phyloP scores from a whole-genome alignment of 148 eudicot genomes.

The Chenopodium formosanum region DNA sequence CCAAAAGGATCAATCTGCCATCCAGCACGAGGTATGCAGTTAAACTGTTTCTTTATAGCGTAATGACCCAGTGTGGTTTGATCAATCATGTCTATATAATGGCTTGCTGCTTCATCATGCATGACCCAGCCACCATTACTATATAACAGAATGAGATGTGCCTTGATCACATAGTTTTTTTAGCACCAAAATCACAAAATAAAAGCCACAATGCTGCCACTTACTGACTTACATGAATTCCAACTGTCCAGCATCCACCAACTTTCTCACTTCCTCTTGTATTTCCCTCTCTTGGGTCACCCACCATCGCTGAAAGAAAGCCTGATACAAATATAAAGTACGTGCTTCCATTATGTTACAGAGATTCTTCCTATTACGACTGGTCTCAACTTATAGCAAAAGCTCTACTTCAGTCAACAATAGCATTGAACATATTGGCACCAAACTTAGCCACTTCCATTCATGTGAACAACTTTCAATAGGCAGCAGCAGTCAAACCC shows the following conservation, averaged over 20 bases:
- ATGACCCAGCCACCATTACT: constrained; percentile 97
- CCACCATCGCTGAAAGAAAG: constrained; percentile 92
- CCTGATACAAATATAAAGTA: constrained; percentile 39
- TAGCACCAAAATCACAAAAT: constrained; percentile 8
- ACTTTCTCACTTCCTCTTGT: constrained; percentile 55
- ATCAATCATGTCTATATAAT: constrained; percentile 92
- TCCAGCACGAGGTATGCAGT: constrained; percentile 83
- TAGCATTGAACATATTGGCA: not conserved
- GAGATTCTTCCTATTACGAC: not conserved
- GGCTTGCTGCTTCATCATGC: constrained; percentile 88
- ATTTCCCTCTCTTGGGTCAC: constrained; percentile 45
- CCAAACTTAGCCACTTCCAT: not conserved
- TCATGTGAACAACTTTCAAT: not conserved
- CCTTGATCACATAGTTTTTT: not conserved
- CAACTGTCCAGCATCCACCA: constrained; percentile 66
- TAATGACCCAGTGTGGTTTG: constrained; percentile 86
- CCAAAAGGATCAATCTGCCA: constrained; percentile 98
- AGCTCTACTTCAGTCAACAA: not conserved
- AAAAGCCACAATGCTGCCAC: not conserved
- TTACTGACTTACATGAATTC: constrained; percentile 60
- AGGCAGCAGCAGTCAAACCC: not conserved
- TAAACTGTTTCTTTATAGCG: constrained; percentile 53
- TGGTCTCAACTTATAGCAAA: constrained; percentile 1
- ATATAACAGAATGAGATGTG: constrained; percentile 16
- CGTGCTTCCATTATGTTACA: not conserved